Conservation (phyloP, 495 filamentous ascomycete species). For the Daldinia childiae region DNA sequence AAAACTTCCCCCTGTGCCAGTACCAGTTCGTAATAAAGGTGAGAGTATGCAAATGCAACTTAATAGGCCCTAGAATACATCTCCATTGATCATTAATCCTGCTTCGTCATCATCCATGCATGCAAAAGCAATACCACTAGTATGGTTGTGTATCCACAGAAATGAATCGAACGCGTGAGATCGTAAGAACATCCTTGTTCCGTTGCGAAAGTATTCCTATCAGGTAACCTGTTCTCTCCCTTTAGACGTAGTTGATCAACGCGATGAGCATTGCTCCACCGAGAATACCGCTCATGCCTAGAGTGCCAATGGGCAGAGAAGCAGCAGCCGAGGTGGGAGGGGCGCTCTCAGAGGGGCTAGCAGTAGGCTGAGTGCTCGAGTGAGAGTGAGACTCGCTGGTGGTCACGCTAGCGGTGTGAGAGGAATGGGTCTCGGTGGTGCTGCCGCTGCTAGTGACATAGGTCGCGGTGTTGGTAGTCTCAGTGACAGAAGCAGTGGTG, state of each 20-base stretch:
- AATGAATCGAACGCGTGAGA: conserved; percentile 29
- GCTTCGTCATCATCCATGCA: conserved; percentile 32
- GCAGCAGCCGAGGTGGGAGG: conserved; percentile 29
- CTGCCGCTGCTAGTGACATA: conserved; percentile 5
- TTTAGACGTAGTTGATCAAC: conserved; percentile 39
- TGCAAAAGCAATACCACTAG: conserved; percentile 32
- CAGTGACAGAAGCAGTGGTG: conserved; percentile 24
- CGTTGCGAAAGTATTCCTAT: neutral
- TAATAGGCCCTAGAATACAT: conserved; percentile 32
- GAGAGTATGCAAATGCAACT: conserved; percentile 41
- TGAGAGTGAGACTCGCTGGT: conserved; percentile 24
- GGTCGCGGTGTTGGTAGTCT: conserved; percentile 26
- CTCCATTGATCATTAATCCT: conserved; percentile 25
- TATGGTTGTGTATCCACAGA: conserved; percentile 38
- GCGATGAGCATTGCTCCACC: conserved; percentile 44
- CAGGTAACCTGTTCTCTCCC: conserved; percentile 9
- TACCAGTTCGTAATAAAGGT: neutral
- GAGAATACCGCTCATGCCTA: conserved; percentile 46
- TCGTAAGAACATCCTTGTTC: conserved; percentile 16
- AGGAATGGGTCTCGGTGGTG: conserved; percentile 24
- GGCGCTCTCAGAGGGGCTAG: conserved; percentile 26
- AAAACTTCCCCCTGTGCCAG: conserved; percentile 1
- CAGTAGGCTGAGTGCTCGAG: conserved; percentile 25
- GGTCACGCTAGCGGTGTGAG: conserved; percentile 22
- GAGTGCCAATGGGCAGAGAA: conserved; percentile 37